These are phyloP conservation scores for Boletus eberwhitei DNA, from an alignment of 768 basidiomycete genomes.

Conservation along the genomic window DNA sequence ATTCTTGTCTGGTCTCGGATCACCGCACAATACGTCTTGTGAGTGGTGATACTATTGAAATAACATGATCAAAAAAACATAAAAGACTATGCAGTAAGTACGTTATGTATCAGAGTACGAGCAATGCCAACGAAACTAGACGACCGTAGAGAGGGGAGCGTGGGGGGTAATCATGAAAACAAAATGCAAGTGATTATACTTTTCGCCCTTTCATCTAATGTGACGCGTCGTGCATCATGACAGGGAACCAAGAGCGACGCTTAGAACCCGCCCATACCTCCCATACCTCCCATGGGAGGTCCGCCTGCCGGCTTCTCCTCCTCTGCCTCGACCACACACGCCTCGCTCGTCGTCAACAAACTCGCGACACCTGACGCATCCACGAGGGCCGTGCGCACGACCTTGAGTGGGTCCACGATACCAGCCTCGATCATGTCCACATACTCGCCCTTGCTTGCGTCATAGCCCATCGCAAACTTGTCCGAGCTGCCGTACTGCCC, in stretches of 20 bases:
- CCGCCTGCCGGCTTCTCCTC: slow-evolving; percentile 63
- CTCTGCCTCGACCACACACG: slow-evolving; percentile 86
- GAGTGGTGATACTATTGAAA: slow-evolving; percentile 26
- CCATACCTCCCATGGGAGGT: slow-evolving; percentile 50
- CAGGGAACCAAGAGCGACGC: neutral
- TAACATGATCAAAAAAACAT: neutral
- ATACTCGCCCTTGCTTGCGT: slow-evolving; percentile 88
- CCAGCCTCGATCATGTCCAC: slow-evolving; percentile 93
- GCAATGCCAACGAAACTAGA: no score
- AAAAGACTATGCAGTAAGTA: slow-evolving; percentile 15
- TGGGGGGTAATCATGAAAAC: no score
- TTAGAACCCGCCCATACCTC: slow-evolving; percentile 51
- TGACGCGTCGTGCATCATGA: neutral
- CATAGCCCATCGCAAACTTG: slow-evolving; percentile 86
- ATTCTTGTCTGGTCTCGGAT: no score
- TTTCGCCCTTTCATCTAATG: neutral
- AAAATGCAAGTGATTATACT: slow-evolving; percentile 11
- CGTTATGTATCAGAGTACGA: neutral
- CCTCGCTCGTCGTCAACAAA: slow-evolving; percentile 90
- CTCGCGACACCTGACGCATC: slow-evolving; percentile 94
- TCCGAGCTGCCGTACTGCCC: slow-evolving; percentile 65
- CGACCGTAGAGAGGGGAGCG: no score
- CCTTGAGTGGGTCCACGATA: slow-evolving; percentile 95
- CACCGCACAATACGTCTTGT: neutral
- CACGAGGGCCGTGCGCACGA: slow-evolving; percentile 87